phyloP scores from a whole-genome alignment of 1,284 basidiomycete species.

The Rhodotorula sp. region DNA sequence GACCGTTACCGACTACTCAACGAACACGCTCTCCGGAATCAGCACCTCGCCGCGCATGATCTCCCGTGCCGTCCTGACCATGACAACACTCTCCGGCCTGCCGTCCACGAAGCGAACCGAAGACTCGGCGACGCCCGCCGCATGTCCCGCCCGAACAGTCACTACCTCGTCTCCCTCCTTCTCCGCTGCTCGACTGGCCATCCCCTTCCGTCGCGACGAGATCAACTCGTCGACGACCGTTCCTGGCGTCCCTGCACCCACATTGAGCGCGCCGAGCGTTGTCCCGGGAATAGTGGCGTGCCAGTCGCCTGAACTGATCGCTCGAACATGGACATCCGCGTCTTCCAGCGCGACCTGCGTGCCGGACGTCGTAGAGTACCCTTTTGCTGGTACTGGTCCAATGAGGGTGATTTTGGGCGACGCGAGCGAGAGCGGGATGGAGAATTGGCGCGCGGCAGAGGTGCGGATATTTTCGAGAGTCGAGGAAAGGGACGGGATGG shows the following conservation, averaged over 20 bases:
- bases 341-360: not conserved
- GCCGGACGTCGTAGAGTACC: constrained; percentile 12
- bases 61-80: constrained; percentile 37
- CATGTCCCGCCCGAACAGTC: constrained; percentile 26
- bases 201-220: not conserved
- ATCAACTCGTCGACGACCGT: constrained; percentile 17
- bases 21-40: constrained; percentile 30
- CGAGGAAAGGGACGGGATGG: constrained; percentile 7
- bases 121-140: constrained; percentile 32
- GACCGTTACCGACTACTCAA: not conserved
- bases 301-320: constrained; percentile 31
- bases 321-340: constrained; percentile 31
- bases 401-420: constrained; percentile 37
- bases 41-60: constrained; percentile 36
- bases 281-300: constrained; percentile 39
- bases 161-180: constrained; percentile 7
- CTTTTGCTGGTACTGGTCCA: not conserved
- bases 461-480: constrained; percentile 24
- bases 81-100: constrained; percentile 26
- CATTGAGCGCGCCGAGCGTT: constrained; percentile 34
- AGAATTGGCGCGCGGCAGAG: constrained; percentile 9
- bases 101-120: constrained; percentile 26
- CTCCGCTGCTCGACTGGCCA: not conserved
- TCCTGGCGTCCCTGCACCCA: constrained; percentile 20
- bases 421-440: constrained; percentile 30